Base-by-base conservation (phyloP, 768 basidiomycete species). In the Agrocybe chaxingu region DNA sequence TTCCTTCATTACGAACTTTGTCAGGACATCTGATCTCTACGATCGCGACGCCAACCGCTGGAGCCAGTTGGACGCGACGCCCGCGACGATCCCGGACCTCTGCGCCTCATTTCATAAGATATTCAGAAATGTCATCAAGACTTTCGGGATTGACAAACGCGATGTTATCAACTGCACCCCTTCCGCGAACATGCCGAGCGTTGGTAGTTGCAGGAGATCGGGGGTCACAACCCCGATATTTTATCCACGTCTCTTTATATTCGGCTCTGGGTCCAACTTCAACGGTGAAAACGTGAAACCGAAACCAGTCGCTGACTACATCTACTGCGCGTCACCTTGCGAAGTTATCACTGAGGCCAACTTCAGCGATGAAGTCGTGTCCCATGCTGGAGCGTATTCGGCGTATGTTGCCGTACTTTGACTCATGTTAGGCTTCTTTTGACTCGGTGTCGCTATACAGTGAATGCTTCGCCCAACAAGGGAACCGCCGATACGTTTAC, bases 401-500 rank as follows among this genome's bases (percentile, higher is more conserved):
- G 55, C 51, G 55, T 55, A 47, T 19, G 41, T 48, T 4, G 13
- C 41, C 18, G 10, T 33, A 1, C 13, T 19, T 30, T 45, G 12
- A 4, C n/a, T 12, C 3, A 4, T 24, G 7, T 31, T 16, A 16
- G 16, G 13, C 38, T 11, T n/a, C 34, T n/a, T n/a, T 35, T 38
- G n/a, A 48, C 12, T 10, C 5, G 3, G 32, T n/a, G 16, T 16
- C 16, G 16, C 4, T 30, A 16, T 10, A 13, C 37, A 58, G 57
- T 12, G 48, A 58, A 44, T 52, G 54, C 11, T 59, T 64, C 29
- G 49, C 62, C 3, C 48, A 54, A 16, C 62, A 62, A 37, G 50
- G 53, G 10, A 60, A 60, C 39, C 58, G 62, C 4, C 48, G 32
- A 4, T 54, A 55, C 18, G 60, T 61, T 1, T 59, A 58, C 40